These are phyloP conservation scores for Malassezia obtusa DNA, from an alignment of 1,284 basidiomycete species.

Conservation along the genomic window DNA sequence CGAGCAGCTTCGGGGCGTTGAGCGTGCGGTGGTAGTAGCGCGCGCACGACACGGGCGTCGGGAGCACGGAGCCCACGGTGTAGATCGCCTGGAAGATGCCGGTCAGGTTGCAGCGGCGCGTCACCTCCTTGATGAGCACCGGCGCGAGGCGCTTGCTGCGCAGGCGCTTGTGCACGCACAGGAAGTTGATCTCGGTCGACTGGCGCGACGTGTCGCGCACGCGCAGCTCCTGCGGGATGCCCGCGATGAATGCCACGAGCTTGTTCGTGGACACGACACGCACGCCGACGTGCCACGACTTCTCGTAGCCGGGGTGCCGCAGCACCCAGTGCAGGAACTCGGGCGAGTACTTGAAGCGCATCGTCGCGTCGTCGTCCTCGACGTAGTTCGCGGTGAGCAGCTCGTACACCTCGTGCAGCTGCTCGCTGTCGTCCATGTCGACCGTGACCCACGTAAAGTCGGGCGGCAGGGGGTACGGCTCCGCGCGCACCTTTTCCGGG, in stretches of 20 bases:
- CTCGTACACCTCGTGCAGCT: conserved; percentile 86
- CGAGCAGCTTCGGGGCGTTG: conserved; percentile 83
- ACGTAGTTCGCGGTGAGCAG: conserved; percentile 89
- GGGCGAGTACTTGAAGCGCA: conserved; percentile 89
- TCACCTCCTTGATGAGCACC: conserved; percentile 96
- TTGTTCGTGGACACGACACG: conserved; percentile 70
- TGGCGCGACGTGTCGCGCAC: conserved; percentile 35
- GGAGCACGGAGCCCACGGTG: conserved; percentile 55
- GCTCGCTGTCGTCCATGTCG: conserved; percentile 62
- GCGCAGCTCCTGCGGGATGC: conserved; percentile 58
- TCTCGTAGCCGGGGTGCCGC: conserved; percentile 80
- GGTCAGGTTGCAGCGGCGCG: conserved; percentile 76
- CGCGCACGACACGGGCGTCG: conserved; percentile 38
- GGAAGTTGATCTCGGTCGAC: conserved; percentile 81
- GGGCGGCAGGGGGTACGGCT: conserved; percentile 75
- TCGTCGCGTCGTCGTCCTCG: conserved; percentile 88
- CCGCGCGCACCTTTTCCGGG: conserved; percentile 68
- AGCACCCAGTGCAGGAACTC: conserved; percentile 94
- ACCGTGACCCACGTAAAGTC: conserved; percentile 87
- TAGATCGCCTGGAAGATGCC: conserved; percentile 96
- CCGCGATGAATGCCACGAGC: conserved; percentile 97
- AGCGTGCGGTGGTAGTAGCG: conserved; percentile 88
- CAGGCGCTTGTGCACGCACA: conserved; percentile 95
- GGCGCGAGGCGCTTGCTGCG: conserved; percentile 90
- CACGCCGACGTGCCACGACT: conserved; percentile 93